Conservation (phyloP, 1,284 basidiomycete species). For the Ceratobasidium sp. region DNA sequence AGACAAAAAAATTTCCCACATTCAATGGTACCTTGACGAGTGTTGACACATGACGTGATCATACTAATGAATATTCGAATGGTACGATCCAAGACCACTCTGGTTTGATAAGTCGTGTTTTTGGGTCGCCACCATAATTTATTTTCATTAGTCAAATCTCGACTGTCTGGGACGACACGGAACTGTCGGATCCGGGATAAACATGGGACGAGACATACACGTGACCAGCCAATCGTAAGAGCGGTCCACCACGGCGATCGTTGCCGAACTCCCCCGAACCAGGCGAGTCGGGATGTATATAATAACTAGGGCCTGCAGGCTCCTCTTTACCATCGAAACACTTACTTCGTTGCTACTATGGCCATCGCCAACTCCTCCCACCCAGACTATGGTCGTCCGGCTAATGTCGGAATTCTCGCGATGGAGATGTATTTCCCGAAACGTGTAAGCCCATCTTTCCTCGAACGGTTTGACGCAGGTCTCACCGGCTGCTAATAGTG, state of each 20-base stretch:
- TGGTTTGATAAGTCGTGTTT: no score
- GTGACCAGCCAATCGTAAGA: slow-evolving; percentile 29
- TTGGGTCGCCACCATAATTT: no score
- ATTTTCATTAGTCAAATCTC: neutral
- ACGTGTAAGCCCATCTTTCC: slow-evolving; percentile 70
- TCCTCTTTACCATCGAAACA: neutral
- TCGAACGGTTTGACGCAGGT: neutral
- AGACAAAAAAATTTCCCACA: no score
- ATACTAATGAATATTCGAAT: neutral
- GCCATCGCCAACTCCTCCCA: neutral
- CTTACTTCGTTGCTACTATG: neutral
- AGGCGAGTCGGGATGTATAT: neutral
- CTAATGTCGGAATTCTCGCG: slow-evolving; percentile 92
- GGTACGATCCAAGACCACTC: neutral
- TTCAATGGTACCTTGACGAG: no score
- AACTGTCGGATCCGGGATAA: neutral
- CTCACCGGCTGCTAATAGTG: slow-evolving; percentile 66
- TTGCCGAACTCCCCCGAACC: slow-evolving; percentile 26
- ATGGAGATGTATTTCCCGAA: slow-evolving; percentile 96
- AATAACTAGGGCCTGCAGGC: neutral
- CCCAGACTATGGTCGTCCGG: slow-evolving; percentile 69
- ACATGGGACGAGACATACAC: neutral
- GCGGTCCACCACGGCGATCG: slow-evolving; percentile 14
- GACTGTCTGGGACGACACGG: neutral
- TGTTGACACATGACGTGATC: no score